Percentiles rank a stretch among this genome's conserved stretches.
Evolutionary conservation across 2,329 filamentous ascomycete species (phyloP).

Genomic region (Claviceps maximensis): DNA sequence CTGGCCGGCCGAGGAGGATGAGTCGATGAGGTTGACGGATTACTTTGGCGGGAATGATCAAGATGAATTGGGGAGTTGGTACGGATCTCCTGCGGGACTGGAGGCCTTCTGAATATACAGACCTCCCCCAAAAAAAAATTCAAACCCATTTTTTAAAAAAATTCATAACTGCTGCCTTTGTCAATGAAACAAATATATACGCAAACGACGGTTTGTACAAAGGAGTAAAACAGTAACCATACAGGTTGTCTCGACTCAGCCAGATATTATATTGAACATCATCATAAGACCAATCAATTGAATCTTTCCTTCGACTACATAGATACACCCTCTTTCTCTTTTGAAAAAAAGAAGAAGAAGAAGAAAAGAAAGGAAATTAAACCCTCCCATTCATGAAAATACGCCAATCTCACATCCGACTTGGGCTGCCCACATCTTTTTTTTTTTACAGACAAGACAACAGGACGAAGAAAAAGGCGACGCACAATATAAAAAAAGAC

Average conservation of each 20-base stretch:
- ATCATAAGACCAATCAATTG: not conserved
- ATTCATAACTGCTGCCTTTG: not conserved
- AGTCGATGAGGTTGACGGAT: slow-evolving; percentile 58
- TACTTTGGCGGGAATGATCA: slow-evolving; percentile 47
- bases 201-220: not conserved
- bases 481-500: not conserved
- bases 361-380: not conserved
- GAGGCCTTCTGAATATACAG: slow-evolving; percentile 50
- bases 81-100: slow-evolving; percentile 56
- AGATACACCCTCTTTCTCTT: not conserved
- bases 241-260: not conserved
- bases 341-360: not conserved
- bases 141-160: too few species aligned
- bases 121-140: too few species aligned
- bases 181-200: not conserved
- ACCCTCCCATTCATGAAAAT: slow-evolving; percentile 2
- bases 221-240: not conserved
- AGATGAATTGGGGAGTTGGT: slow-evolving; percentile 69
- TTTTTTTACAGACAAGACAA: not conserved
- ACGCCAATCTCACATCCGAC: not conserved
- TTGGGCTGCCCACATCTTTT: not conserved
- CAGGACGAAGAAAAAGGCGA: not conserved
- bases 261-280: slow-evolving; percentile 11
- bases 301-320: not conserved
- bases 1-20: slow-evolving; percentile 67